Evolutionary conservation across 768 basidiomycete genomes (phyloP).

Genomic region (Boletus edulis): DNA sequence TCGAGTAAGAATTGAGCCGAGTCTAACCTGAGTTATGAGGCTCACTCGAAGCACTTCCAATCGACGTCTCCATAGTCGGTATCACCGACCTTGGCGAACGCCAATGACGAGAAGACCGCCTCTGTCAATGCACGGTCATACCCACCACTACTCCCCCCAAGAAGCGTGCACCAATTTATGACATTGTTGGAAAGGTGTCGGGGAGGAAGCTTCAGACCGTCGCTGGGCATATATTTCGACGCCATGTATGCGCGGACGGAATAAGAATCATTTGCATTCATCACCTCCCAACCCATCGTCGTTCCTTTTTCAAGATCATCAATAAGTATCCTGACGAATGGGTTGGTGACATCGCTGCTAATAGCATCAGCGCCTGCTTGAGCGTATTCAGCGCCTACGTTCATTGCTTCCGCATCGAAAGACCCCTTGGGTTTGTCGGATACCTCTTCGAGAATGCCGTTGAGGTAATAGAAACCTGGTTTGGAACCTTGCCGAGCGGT

Average conservation of each 20-base stretch:
- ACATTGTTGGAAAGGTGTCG: constrained; percentile 17
- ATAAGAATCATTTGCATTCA: constrained; percentile 29
- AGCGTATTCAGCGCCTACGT: constrained; percentile 6
- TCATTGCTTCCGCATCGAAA: constrained; percentile 7
- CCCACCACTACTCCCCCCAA: constrained; percentile 28
- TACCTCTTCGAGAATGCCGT: constrained; percentile 8
- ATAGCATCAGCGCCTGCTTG: constrained; percentile 20
- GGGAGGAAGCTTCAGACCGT: constrained; percentile 14
- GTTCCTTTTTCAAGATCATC: constrained; percentile 14
- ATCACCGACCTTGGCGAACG: constrained; percentile 14
- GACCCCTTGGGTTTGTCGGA: background rate
- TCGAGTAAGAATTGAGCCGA: background rate
- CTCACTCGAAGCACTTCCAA: constrained; percentile 33
- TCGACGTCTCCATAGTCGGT: constrained; percentile 14
- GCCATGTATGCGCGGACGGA: constrained; percentile 29
- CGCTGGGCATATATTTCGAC: constrained; percentile 25
- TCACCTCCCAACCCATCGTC: constrained; percentile 23
- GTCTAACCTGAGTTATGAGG: background rate
- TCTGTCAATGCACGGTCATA: constrained; percentile 28
- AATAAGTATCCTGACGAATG: constrained; percentile 22
- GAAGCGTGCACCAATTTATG: constrained; percentile 33
- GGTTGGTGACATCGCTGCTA: constrained; percentile 14
- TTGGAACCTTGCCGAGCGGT: constrained; percentile 2
- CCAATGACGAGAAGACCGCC: constrained; percentile 30
- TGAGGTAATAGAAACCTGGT: constrained; percentile 8